Conservation (phyloP, 495 filamentous ascomycete species). For the Apodospora peruviana region DNA sequence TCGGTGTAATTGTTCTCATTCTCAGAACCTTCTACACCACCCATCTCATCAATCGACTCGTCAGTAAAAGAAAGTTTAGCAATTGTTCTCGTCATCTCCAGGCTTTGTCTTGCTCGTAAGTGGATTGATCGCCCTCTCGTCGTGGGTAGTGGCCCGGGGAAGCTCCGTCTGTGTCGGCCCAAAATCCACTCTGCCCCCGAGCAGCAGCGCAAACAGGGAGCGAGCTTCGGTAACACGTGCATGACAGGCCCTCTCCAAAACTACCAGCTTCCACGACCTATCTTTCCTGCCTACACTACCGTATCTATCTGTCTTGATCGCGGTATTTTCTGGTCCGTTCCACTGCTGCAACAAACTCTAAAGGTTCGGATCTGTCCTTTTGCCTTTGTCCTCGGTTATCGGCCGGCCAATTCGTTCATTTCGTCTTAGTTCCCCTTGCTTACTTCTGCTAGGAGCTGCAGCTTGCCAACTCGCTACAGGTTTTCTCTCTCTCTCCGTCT, state of each 20-base stretch:
- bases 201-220: not conserved
- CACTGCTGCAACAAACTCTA: not conserved
- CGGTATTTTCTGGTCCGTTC: not conserved
- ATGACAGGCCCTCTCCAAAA: not conserved
- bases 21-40: too few species aligned
- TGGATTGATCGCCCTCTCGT: not conserved
- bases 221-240: constrained; percentile 1
- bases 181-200: not conserved
- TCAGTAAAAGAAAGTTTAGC: too few species aligned
- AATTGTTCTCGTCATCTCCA: too few species aligned
- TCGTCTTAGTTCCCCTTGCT: not conserved
- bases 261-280: too few species aligned
- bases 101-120: not conserved
- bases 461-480: too few species aligned
- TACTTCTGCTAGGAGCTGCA: too few species aligned
- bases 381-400: not conserved
- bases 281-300: too few species aligned
- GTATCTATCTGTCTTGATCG: not conserved
- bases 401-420: not conserved
- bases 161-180: not conserved
- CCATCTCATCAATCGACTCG: too few species aligned
- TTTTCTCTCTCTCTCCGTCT: constrained; percentile 10
- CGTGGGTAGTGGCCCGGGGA: not conserved
- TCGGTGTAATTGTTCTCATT: too few species aligned
- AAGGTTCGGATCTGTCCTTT: not conserved